phyloP scores from a whole-genome alignment of 345 rosid genomes.

The Draba incana region DNA sequence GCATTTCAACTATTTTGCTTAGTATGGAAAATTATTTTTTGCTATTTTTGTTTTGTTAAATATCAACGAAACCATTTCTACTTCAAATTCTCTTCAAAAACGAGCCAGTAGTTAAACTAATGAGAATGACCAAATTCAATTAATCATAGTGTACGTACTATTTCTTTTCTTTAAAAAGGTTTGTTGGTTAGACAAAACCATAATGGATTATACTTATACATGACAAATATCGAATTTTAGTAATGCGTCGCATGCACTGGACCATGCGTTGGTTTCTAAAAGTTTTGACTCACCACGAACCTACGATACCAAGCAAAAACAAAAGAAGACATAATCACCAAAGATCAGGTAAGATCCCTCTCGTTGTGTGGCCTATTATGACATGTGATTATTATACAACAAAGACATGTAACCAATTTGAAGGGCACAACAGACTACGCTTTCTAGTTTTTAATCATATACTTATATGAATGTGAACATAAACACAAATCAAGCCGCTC shows the following conservation, averaged over 20 bases:
- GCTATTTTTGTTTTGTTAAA: too few species aligned
- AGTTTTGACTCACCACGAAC: neutral
- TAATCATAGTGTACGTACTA: neutral
- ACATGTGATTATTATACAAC: conserved; percentile 10
- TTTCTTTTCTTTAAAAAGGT: neutral
- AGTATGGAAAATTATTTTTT: too few species aligned
- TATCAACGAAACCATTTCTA: neutral
- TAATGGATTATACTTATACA: neutral
- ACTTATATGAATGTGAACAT: neutral
- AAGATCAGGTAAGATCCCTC: conserved; percentile 13
- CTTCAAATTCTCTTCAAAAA: neutral
- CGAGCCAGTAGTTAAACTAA: too few species aligned
- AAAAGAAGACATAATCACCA: conserved; percentile 17
- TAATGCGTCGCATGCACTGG: conserved; percentile 15
- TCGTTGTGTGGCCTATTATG: neutral
- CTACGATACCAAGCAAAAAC: conserved; percentile 27
- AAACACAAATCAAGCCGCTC: neutral
- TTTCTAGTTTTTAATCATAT: conserved; percentile 3
- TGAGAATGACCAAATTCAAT: neutral
- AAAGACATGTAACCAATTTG: conserved; percentile 16
- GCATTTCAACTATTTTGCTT: neutral
- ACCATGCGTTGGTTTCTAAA: conserved; percentile 20
- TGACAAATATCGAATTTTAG: conserved; percentile 14
- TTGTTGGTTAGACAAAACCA: conserved; percentile 1
- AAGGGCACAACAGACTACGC: conserved; percentile 1